Percentiles rank a stretch among this genome's conserved stretches.
These are phyloP conservation scores for Isatis lusitanica DNA, from an alignment of 441 rosid species.

Conservation along the genomic window DNA sequence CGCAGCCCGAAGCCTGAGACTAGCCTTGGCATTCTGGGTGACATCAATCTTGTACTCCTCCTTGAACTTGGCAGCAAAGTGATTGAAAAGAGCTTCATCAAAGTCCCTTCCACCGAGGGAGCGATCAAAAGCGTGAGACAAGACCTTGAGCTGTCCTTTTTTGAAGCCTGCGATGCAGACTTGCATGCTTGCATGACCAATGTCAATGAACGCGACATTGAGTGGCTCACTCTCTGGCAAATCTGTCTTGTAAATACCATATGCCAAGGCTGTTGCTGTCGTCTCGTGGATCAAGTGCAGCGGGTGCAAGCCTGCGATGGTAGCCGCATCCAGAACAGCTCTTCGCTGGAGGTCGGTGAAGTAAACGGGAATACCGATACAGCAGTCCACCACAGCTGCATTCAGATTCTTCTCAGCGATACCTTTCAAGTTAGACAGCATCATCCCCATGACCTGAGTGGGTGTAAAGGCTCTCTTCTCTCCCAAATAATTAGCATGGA, in stretches of 20 bases:
- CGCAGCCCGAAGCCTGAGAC: slow-evolving; percentile 73
- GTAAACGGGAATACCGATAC: slow-evolving; percentile 92
- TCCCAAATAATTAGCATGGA: slow-evolving; percentile 79
- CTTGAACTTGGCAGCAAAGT: slow-evolving; percentile 81
- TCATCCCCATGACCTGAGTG: slow-evolving; percentile 90
- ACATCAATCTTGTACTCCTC: slow-evolving; percentile 92
- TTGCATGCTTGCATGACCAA: slow-evolving; percentile 93
- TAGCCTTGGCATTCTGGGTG: slow-evolving; percentile 80
- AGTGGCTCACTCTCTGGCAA: slow-evolving; percentile 82
- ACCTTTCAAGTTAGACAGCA: slow-evolving; percentile 73
- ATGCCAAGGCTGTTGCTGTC: slow-evolving; percentile 91
- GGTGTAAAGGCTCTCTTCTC: slow-evolving; percentile 77
- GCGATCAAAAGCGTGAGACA: slow-evolving; percentile 81
- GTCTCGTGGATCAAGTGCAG: slow-evolving; percentile 84
- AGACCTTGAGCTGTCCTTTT: slow-evolving; percentile 76
- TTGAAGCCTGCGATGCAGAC: slow-evolving; percentile 89
- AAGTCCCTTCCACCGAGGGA: slow-evolving; percentile 93
- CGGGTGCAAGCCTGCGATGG: slow-evolving; percentile 90
- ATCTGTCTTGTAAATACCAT: slow-evolving; percentile 95
- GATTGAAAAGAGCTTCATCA: slow-evolving; percentile 78
- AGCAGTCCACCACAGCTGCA: slow-evolving; percentile 89
- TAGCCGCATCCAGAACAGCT: slow-evolving; percentile 91
- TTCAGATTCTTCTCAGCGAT: slow-evolving; percentile 87
- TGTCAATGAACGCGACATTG: slow-evolving; percentile 87
- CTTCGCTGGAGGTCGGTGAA: slow-evolving; percentile 93